A percentile compares a stretch with the other conserved stretches of the same genome.
Conservation (phyloP, 805 yeast species). For the Kuraishia piskuri region DNA sequence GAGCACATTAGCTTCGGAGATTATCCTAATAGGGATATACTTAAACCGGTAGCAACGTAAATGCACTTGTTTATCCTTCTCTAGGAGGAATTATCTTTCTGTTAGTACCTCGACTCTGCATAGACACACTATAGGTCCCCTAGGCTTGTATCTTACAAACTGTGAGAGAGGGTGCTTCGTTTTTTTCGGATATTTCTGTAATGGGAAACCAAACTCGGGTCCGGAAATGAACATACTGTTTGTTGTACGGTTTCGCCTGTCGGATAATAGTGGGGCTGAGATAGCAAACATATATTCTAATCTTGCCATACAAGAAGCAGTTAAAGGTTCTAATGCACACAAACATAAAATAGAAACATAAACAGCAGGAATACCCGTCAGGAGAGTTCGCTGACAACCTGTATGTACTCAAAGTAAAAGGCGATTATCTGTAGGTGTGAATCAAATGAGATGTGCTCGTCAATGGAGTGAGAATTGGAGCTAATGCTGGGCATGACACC, state of each 20-base stretch:
- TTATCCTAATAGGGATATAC: background rate
- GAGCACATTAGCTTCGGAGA: background rate
- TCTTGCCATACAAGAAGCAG: no score
- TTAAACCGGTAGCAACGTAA: background rate
- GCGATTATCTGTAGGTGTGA: constrained; percentile 7
- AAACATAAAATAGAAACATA: background rate
- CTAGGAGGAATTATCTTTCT: no score
- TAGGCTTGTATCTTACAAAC: no score
- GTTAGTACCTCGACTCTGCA: no score
- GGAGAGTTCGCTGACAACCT: background rate
- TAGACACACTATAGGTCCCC: no score
- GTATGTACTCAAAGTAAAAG: constrained; percentile 1
- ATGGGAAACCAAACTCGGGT: no score
- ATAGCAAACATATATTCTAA: no score
- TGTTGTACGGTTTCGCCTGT: no score
- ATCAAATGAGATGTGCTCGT: constrained; percentile 6
- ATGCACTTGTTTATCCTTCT: background rate
- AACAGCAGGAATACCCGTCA: background rate
- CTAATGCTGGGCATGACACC: constrained; percentile 13
- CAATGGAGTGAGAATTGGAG: constrained; percentile 6
- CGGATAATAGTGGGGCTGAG: no score
- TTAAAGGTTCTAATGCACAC: background rate
- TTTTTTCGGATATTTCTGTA: no score
- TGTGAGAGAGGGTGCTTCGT: no score
- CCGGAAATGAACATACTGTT: no score